phyloP scores from a whole-genome alignment of 2,329 filamentous ascomycete species.

The Monilinia polystroma region DNA sequence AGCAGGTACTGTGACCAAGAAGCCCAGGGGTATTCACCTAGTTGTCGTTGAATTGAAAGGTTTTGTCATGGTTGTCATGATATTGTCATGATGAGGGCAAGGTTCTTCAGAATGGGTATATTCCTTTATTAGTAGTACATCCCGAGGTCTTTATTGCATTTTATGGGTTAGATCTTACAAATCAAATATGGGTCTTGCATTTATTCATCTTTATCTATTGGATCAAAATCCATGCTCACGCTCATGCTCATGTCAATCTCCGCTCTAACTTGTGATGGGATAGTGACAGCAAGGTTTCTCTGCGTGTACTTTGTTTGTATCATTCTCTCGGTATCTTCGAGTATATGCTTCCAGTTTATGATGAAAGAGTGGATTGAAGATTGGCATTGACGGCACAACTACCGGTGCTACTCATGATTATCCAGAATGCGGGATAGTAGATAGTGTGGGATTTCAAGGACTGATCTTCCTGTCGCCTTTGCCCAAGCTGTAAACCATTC shows the following conservation, averaged over 20 bases:
- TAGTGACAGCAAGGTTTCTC: not conserved
- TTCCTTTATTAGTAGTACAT: not conserved
- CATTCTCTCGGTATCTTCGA: not conserved
- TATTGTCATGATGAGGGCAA: constrained; percentile 3
- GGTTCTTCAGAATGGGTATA: not conserved
- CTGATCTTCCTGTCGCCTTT: not conserved
- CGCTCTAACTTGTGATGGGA: not conserved
- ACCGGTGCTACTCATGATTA: not conserved
- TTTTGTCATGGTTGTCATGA: constrained; percentile 1
- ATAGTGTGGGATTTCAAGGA: constrained; percentile 9
- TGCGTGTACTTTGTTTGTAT: not conserved
- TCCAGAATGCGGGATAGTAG: not conserved
- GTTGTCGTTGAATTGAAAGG: constrained; percentile 4
- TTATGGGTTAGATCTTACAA: constrained; percentile 1
- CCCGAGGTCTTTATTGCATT: not conserved
- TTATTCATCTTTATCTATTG: constrained; percentile 10
- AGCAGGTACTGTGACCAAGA: not conserved
- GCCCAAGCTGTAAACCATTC: not conserved
- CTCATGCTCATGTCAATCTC: not conserved
- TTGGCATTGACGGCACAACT: too few species aligned
- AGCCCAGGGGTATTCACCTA: not conserved
- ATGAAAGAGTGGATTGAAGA: too few species aligned
- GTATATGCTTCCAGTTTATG: not conserved
- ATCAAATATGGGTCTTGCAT: constrained; percentile 10
- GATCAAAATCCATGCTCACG: not conserved